Conservation (phyloP, 1,284 basidiomycete genomes). For the Ceratobasidium theobromae region DNA sequence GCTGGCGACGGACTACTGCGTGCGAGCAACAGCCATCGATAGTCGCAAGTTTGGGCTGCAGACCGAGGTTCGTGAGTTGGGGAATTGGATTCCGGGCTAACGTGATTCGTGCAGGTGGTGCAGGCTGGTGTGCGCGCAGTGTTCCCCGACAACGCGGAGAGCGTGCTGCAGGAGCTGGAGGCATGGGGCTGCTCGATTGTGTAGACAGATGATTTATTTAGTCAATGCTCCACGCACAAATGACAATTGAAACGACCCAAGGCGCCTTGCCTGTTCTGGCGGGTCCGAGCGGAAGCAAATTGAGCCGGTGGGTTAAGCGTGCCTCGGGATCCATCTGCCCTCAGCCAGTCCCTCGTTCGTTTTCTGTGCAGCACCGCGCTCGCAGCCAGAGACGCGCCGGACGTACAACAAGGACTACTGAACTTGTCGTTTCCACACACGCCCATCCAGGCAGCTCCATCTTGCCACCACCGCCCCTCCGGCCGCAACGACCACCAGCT, state of each 20-base stretch:
- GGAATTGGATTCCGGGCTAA: not conserved
- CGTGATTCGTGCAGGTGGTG: not conserved
- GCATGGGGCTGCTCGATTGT: slow-evolving; percentile 33
- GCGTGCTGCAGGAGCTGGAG: slow-evolving; percentile 33
- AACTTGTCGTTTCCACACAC: slow-evolving; percentile 32
- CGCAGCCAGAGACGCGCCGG: slow-evolving; percentile 30
- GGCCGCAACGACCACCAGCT: slow-evolving; percentile 26
- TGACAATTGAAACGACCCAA: slow-evolving; percentile 6
- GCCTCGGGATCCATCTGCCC: slow-evolving; percentile 15
- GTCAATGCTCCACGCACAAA: slow-evolving; percentile 11
- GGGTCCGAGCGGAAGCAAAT: slow-evolving; percentile 32
- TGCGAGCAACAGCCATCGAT: slow-evolving; percentile 50
- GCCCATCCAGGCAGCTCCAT: slow-evolving; percentile 55
- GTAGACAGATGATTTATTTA: not conserved
- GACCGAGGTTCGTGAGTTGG: slow-evolving; percentile 41
- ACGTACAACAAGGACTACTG: slow-evolving; percentile 22
- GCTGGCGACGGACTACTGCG: slow-evolving; percentile 65
- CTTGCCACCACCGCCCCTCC: slow-evolving; percentile 45
- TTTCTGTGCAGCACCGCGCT: slow-evolving; percentile 30
- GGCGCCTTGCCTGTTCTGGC: slow-evolving; percentile 24
- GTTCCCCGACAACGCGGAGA: slow-evolving; percentile 32
- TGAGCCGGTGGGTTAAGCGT: slow-evolving; percentile 20
- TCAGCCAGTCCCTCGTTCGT: slow-evolving; percentile 32
- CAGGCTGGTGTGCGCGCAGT: slow-evolving; percentile 33
- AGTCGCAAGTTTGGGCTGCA: slow-evolving; percentile 49